These are phyloP conservation scores for Microcos paniculata DNA, from an alignment of 345 rosid species.

Conservation along the genomic window DNA sequence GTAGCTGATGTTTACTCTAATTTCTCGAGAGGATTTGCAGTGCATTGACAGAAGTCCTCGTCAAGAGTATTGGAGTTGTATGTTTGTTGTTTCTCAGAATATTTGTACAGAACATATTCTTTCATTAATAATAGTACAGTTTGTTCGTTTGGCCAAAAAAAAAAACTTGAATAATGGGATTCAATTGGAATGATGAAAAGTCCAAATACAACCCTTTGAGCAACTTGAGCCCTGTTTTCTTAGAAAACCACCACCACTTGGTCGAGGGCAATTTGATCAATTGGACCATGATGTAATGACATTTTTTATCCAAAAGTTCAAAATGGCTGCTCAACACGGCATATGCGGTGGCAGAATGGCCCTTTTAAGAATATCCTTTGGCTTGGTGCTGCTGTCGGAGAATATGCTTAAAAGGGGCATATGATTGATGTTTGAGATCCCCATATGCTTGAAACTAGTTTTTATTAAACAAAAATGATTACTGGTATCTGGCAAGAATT, in stretches of 20 bases:
- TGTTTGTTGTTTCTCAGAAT: no score
- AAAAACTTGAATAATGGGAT: no score
- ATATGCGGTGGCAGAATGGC: not conserved
- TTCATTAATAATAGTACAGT: no score
- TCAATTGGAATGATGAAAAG: not conserved
- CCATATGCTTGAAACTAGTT: not conserved
- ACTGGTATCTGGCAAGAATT: not conserved
- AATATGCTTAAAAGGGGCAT: slow-evolving; percentile 15
- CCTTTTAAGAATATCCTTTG: slow-evolving; percentile 1
- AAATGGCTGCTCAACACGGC: not conserved
- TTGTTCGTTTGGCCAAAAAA: no score
- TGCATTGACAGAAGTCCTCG: no score
- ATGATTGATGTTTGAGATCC: not conserved
- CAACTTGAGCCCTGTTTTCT: not conserved
- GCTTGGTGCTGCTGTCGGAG: not conserved
- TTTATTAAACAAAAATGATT: not conserved
- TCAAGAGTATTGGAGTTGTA: no score
- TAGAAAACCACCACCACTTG: no score
- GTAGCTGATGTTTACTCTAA: no score
- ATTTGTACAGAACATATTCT: no score
- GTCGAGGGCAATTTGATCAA: not conserved
- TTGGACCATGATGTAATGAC: not conserved
- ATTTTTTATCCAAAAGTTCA: not conserved
- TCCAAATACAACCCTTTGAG: no score
- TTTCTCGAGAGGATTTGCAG: no score